Conservation (phyloP, 2,329 filamentous ascomycete species). For the Phyllosticta capitalensis region DNA sequence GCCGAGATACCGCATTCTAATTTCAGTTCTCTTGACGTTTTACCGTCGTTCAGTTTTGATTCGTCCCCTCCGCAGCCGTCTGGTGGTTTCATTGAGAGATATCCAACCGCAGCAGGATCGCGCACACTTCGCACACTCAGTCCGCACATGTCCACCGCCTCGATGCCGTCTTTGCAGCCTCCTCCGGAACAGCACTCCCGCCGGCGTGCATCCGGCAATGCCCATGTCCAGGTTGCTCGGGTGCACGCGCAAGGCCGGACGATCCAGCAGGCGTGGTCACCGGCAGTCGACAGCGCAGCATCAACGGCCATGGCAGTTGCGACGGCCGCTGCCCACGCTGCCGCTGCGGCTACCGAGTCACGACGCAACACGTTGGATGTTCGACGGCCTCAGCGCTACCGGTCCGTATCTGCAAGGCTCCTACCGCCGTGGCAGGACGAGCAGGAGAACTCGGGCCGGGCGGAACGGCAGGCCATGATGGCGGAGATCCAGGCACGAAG, state of each 20-base stretch:
- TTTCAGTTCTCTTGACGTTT: constrained; percentile 5
- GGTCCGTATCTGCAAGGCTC: constrained; percentile 3
- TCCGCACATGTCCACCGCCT: constrained; percentile 2
- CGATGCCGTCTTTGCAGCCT: constrained; percentile 10
- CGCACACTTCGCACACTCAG: constrained; percentile 1
- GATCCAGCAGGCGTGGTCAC: neutral
- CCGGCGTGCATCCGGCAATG: constrained; percentile 4
- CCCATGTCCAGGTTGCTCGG: constrained; percentile 1
- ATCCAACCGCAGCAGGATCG: neutral
- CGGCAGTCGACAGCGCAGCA: neutral
- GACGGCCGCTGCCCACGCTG: neutral
- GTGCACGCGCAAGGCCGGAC: neutral
- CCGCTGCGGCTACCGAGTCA: neutral
- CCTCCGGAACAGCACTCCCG: neutral
- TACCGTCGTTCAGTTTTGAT: constrained; percentile 4
- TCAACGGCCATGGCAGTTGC: neutral
- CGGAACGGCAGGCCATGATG: constrained; percentile 19
- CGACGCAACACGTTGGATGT: constrained; percentile 8
- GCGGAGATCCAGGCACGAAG: constrained; percentile 14
- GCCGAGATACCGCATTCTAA: constrained; percentile 4
- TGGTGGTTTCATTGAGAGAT: constrained; percentile 6
- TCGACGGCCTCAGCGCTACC: neutral
- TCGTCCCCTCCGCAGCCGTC: constrained; percentile 4
- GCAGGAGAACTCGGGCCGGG: constrained; percentile 26
- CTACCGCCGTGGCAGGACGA: constrained; percentile 19